These are phyloP conservation scores for Haemoproteus tartakovskyi DNA, from an alignment of 169 alveolate genomes.

Conservation along the genomic window DNA sequence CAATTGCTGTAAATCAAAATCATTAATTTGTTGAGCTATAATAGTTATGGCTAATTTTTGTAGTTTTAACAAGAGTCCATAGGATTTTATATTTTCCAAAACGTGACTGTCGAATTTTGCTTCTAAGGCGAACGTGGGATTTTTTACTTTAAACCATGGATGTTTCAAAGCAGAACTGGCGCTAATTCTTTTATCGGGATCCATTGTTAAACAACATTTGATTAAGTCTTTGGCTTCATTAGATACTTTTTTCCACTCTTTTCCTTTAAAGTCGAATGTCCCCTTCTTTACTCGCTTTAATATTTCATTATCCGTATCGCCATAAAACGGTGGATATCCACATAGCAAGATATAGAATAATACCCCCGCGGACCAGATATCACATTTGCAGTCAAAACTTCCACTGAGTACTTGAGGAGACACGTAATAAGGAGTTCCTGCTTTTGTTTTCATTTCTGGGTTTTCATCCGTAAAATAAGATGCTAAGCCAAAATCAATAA, in stretches of 20 bases:
- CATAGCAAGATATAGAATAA: slow-evolving; percentile 97
- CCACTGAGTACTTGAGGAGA: slow-evolving; percentile 94
- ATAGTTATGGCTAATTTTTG: slow-evolving; percentile 74
- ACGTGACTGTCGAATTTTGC: slow-evolving; percentile 53
- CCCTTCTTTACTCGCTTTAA: slow-evolving; percentile 83
- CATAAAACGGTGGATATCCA: slow-evolving; percentile 98
- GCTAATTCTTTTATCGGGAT: slow-evolving; percentile 83
- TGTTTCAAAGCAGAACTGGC: slow-evolving; percentile 84
- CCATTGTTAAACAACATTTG: slow-evolving; percentile 77
- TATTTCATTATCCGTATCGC: no score
- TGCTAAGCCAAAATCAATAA: slow-evolving; percentile 96
- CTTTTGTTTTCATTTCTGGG: slow-evolving; percentile 88
- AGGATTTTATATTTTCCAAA: slow-evolving; percentile 33
- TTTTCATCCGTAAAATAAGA: no score
- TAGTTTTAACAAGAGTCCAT: slow-evolving; percentile 41
- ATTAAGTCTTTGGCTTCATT: slow-evolving; percentile 88
- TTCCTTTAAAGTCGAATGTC: slow-evolving; percentile 81
- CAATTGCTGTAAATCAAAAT: slow-evolving; percentile 66
- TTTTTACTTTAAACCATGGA: slow-evolving; percentile 82
- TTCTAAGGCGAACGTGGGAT: slow-evolving; percentile 5
- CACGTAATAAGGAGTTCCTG: slow-evolving; percentile 97
- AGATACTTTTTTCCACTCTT: slow-evolving; percentile 84
- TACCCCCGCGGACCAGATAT: slow-evolving; percentile 97
- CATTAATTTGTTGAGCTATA: slow-evolving; percentile 75
- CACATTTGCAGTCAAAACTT: slow-evolving; percentile 96